Evolutionary conservation across 257 asterid genomes (phyloP), one percentile per base, ranked within the genome.

Genomic region (Solanum gracilifrons): DNA sequence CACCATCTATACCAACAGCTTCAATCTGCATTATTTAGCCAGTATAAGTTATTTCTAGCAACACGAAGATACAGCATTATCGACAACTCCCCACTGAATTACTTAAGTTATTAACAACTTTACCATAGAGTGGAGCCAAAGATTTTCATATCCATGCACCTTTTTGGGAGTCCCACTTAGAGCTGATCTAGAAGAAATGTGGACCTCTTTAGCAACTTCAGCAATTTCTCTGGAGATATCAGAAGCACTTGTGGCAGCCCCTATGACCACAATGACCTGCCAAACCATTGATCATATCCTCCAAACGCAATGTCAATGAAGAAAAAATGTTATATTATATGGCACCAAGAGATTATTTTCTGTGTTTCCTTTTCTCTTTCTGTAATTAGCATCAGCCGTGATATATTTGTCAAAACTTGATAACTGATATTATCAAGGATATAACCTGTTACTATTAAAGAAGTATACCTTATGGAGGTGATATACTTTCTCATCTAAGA

Each of bases 161-260:
- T 94, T 94, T 27, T 94, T 93, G 13, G 86, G 80, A 68, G 29
- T 87, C 74, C 37, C 96, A 77, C 73, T 74, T 87, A 83, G 76
- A 76, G 68, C 87, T 64, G 97, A 93, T 89, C 99, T 90, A 35
- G 97, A 91, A 58, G 98, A 94, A 87, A 96, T 87, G 85, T 96
- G 99, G 84, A 97, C 99, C 91, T 94, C 95, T 91, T 93, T 94
- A 89, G 98, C 98, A 41, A 93, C 93, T 89, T 68, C 85, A 87
- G 98, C 92, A 74, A 97, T 93, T 82, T 97, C 99, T 83, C 92
- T 89, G 43, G 98, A 97, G 90, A 97, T 94, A 91, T 96, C 99
- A 85, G 83, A 93, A 29, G 99, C 94, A 93, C 99, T 97, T 87
- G 96, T 93, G 73, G 99, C 86, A 91, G 93, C 89, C 85, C 99